A percentile compares a stretch with the other conserved stretches of the same genome.
These are phyloP conservation scores for Aspergillus pseudotamarii DNA, from an alignment of 2,329 filamentous ascomycete species.

Conservation along the genomic window DNA sequence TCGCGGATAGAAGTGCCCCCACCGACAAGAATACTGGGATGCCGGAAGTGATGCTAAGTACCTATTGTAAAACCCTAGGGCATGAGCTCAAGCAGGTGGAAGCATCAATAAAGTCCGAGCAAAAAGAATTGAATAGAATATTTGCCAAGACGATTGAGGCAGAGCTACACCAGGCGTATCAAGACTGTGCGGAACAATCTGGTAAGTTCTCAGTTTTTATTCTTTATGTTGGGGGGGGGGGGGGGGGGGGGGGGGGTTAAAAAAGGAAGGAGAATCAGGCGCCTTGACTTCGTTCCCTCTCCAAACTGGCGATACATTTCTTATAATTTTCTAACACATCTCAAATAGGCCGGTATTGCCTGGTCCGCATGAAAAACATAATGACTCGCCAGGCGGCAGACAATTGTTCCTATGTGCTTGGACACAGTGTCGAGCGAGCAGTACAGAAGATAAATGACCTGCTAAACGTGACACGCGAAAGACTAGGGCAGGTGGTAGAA, in stretches of 20 bases:
- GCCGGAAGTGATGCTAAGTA: neutral
- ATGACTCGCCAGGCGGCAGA: neutral
- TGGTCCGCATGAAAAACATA: neutral
- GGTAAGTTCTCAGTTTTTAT: neutral
- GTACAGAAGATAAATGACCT: neutral
- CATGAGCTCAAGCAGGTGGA: neutral
- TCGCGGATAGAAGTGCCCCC: neutral
- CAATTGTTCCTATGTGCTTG: neutral
- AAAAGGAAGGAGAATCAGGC: too few relatives aligned
- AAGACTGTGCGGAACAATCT: neutral
- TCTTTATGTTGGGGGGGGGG: too few relatives aligned
- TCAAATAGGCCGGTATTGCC: neutral
- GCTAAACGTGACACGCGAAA: neutral
- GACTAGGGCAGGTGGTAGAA: neutral
- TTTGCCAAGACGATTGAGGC: neutral
- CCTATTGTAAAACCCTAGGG: neutral
- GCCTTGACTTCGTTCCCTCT: too few relatives aligned
- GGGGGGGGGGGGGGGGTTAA: too few relatives aligned
- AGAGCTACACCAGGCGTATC: neutral
- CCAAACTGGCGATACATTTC: too few relatives aligned
- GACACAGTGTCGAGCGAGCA: neutral
- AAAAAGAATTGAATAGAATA: constrained; percentile 3
- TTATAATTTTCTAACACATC: neutral
- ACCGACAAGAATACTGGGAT: neutral
- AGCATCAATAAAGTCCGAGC: neutral